These are phyloP conservation scores for Pseudotsuga menziesii DNA, from an alignment of 75 land plant species.

Conservation along the genomic window DNA sequence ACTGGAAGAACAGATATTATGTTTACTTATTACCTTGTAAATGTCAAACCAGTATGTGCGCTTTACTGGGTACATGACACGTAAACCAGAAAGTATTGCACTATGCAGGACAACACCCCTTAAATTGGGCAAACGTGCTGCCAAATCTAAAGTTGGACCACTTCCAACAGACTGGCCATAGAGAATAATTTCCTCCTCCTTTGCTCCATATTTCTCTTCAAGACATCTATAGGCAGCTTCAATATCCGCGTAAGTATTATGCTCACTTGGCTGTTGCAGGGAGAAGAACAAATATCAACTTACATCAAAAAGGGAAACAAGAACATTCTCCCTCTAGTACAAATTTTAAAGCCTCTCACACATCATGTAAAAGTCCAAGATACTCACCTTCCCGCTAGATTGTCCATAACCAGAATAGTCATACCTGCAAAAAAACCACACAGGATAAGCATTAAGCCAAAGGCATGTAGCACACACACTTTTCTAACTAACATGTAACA, in stretches of 20 bases:
- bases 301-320: conserved; percentile 8
- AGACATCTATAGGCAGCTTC: conserved; percentile 85
- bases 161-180: conserved; percentile 96
- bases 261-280: conserved; percentile 73
- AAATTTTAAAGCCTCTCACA: not conserved
- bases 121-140: conserved; percentile 42
- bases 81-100: conserved; percentile 75
- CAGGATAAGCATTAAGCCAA: not conserved
- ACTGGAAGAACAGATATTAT: not conserved
- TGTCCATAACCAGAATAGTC: conserved; percentile 68
- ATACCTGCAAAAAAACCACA: conserved; percentile 34
- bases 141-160: conserved; percentile 83
- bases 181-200: conserved; percentile 65
- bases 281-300: conserved; percentile 14
- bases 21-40: conserved; percentile 47
- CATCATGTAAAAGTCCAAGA: not conserved
- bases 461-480: not conserved
- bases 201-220: conserved; percentile 49
- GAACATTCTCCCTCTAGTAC: not conserved
- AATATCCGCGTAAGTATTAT: conserved; percentile 85
- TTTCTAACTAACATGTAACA: too few species aligned
- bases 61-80: conserved; percentile 92
- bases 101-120: conserved; percentile 85
- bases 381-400: conserved; percentile 56
- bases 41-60: conserved; percentile 90